Percentiles rank a stretch among this genome's conserved stretches.
phyloP scores from a whole-genome alignment of 345 rosid species.

The Salix arbutifolia region DNA sequence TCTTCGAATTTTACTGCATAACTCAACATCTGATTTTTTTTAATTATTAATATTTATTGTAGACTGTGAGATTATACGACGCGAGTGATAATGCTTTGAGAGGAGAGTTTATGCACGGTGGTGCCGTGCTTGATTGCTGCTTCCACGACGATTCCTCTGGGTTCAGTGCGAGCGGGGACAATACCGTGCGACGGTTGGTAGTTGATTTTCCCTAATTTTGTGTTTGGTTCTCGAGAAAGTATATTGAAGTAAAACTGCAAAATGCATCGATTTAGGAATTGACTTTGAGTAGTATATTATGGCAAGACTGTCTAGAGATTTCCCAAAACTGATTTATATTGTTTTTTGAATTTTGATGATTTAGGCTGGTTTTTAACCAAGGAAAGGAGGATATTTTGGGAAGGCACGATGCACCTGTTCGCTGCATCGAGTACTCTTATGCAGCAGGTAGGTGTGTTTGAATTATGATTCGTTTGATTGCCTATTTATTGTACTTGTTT shows the following conservation, averaged over 20 bases:
- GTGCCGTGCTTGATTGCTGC: slow-evolving; percentile 91
- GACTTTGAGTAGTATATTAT: not conserved
- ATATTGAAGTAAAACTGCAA: not conserved
- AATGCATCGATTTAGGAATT: not conserved
- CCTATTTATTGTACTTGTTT: not conserved
- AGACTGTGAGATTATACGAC: slow-evolving; percentile 80
- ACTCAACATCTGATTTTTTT: not conserved
- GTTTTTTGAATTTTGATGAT: slow-evolving; percentile 16
- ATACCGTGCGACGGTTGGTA: slow-evolving; percentile 66
- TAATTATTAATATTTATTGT: not conserved
- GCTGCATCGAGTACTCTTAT: slow-evolving; percentile 92
- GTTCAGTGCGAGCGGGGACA: slow-evolving; percentile 76
- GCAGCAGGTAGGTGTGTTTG: slow-evolving; percentile 62
- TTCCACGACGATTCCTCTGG: slow-evolving; percentile 97
- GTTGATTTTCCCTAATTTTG: not conserved
- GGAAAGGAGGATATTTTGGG: slow-evolving; percentile 87
- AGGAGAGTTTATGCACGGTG: slow-evolving; percentile 94
- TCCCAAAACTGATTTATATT: slow-evolving; percentile 5
- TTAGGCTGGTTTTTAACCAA: slow-evolving; percentile 75
- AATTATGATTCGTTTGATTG: not conserved
- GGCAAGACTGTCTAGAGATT: not conserved
- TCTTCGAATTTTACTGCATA: not conserved
- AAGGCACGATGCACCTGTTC: slow-evolving; percentile 80
- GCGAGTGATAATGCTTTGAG: slow-evolving; percentile 64
- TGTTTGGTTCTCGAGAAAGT: not conserved